A percentile compares a stretch with the other conserved stretches of the same genome.
Conservation (phyloP, 768 basidiomycete species). For the Russula sp. region DNA sequence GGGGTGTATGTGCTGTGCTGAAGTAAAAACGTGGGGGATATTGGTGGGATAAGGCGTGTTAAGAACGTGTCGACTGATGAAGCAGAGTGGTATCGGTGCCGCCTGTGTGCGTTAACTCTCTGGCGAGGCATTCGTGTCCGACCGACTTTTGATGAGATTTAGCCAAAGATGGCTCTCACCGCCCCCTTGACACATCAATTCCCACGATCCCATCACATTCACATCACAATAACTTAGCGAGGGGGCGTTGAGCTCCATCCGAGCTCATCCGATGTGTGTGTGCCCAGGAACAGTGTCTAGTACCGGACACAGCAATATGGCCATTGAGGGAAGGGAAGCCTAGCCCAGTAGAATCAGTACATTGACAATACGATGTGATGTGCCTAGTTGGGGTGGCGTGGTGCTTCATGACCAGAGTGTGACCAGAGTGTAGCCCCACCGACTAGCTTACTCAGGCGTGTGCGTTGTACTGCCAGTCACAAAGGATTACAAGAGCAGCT, state of each 20-base stretch:
- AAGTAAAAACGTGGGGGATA: background rate
- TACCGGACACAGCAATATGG: too few species aligned
- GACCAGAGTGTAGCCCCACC: background rate
- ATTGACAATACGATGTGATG: too few species aligned
- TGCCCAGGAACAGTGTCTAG: too few species aligned
- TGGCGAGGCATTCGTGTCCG: conserved; percentile 1
- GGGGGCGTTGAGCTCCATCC: too few species aligned
- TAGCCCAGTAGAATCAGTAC: too few species aligned
- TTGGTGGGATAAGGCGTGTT: background rate
- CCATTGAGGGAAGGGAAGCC: too few species aligned
- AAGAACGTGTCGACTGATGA: background rate
- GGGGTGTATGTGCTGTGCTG: background rate
- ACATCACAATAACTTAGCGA: too few species aligned
- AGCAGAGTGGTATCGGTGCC: background rate
- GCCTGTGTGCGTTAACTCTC: background rate
- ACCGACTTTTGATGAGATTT: background rate
- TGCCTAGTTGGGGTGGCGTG: too few species aligned
- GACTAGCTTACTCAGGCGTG: background rate
- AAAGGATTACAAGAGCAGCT: background rate
- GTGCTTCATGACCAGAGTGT: too few species aligned
- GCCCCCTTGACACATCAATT: background rate
- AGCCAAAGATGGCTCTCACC: too few species aligned
- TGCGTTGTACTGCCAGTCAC: background rate
- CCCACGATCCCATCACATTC: background rate
- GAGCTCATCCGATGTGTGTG: too few species aligned